Percentiles rank a stretch among this genome's conserved stretches.
Evolutionary conservation across 1,284 basidiomycete genomes (phyloP).

Genomic region (Golubevia pallescens): DNA sequence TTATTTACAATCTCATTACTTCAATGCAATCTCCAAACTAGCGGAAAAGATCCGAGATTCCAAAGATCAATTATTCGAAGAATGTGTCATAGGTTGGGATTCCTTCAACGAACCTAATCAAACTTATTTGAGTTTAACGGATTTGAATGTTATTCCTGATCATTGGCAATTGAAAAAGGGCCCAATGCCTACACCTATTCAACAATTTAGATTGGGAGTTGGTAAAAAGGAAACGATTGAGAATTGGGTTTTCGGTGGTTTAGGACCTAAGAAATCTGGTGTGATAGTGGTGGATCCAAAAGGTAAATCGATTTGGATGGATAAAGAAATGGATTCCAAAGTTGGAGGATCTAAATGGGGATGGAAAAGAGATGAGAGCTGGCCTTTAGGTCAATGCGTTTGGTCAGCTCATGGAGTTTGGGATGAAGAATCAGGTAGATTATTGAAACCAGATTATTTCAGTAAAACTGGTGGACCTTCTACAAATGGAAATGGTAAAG

Average conservation of each 20-base stretch:
- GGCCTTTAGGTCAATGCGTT: conserved; percentile 81
- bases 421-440: conserved; percentile 74
- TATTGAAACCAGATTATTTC: conserved; percentile 84
- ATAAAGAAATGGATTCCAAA: conserved; percentile 26
- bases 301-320: conserved; percentile 39
- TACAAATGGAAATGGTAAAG: conserved; percentile 64
- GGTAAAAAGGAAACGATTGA: conserved; percentile 35
- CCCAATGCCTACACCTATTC: conserved; percentile 42
- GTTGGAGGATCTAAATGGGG: conserved; percentile 70
- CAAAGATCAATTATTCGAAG: conserved; percentile 37
- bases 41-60: conserved; percentile 31
- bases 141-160: conserved; percentile 28
- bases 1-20: conserved; percentile 50
- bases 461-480: conserved; percentile 28
- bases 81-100: conserved; percentile 59
- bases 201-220: conserved; percentile 41
- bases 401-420: conserved; percentile 95
- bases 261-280: conserved; percentile 40
- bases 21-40: conserved; percentile 36
- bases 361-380: conserved; percentile 77
- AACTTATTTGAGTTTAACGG: conserved; percentile 35
- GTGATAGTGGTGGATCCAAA: conserved; percentile 33
- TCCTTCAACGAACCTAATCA: conserved; percentile 54
- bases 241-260: conserved; percentile 35
- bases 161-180: conserved; percentile 43